Evolutionary conservation across 345 rosid species (phyloP).

Genomic region (Gynandropsis gynandra): DNA sequence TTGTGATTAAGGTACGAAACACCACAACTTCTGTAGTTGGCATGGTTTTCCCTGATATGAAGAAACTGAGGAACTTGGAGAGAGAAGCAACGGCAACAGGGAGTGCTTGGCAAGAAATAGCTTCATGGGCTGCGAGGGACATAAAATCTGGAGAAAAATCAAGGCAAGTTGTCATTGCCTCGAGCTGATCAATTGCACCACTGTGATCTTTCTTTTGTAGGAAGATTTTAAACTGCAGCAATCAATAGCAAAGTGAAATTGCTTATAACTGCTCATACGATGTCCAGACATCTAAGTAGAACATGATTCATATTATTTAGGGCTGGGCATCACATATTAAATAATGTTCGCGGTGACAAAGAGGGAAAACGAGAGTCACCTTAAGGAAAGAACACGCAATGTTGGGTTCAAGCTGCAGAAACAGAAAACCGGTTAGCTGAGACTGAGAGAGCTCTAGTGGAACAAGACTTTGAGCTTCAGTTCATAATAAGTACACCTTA

Average conservation of each 20-base stretch:
- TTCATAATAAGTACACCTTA: constrained; percentile 47
- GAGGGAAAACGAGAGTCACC: constrained; percentile 37
- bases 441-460: constrained; percentile 6
- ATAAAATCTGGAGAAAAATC: constrained; percentile 83
- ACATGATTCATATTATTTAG: neutral
- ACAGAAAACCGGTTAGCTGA: constrained; percentile 17
- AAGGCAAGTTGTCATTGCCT: constrained; percentile 58
- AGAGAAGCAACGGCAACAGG: constrained; percentile 70
- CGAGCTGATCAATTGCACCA: constrained; percentile 67
- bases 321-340: neutral
- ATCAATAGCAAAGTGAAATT: constrained; percentile 21
- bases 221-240: constrained; percentile 76
- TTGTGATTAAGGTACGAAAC: constrained; percentile 70
- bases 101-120: constrained; percentile 76
- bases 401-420: constrained; percentile 87
- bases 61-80: constrained; percentile 63
- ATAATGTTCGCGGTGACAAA: neutral
- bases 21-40: constrained; percentile 66
- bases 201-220: constrained; percentile 50
- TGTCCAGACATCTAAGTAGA: constrained; percentile 15
- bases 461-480: neutral
- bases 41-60: constrained; percentile 52
- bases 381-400: constrained; percentile 77
- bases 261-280: constrained; percentile 17
- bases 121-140: constrained; percentile 91